phyloP scores from a whole-genome alignment of 225 moss, liverwort and hornwort species.

The Asterella californica region DNA sequence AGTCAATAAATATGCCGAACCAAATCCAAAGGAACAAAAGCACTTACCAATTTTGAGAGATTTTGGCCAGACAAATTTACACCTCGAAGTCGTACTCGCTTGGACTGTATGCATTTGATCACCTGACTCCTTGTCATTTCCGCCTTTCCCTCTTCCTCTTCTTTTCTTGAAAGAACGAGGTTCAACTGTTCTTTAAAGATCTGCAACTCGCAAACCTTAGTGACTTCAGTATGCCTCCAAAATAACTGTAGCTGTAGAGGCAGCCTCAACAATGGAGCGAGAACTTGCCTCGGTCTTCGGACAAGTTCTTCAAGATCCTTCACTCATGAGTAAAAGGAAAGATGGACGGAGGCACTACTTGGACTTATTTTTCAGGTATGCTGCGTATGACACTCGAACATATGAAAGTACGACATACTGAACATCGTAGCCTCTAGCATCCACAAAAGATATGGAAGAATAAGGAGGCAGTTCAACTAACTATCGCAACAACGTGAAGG shows the following conservation, averaged over 20 bases:
- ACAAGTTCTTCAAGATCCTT: not conserved
- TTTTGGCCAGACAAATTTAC: conserved; percentile 77
- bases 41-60: conserved; percentile 72
- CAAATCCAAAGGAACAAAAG: not conserved
- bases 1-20: too few species aligned
- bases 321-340: not conserved
- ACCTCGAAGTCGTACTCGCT: conserved; percentile 76
- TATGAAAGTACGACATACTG: not conserved
- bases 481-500: not conserved
- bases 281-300: not conserved
- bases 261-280: not conserved
- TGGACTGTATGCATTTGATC: conserved; percentile 82
- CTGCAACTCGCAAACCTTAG: conserved; percentile 27
- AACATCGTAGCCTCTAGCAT: not conserved
- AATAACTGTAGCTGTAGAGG: not conserved
- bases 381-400: not conserved
- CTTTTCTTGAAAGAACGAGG: conserved; percentile 57
- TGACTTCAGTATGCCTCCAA: not conserved
- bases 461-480: not conserved
- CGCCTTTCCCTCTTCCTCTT: conserved; percentile 82
- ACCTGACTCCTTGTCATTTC: conserved; percentile 93
- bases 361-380: not conserved
- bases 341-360: not conserved
- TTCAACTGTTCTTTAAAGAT: conserved; percentile 62
- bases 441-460: not conserved